Conservation (phyloP, 108 stramenopile genomes). For the Fragilariopsis cylindrus region DNA sequence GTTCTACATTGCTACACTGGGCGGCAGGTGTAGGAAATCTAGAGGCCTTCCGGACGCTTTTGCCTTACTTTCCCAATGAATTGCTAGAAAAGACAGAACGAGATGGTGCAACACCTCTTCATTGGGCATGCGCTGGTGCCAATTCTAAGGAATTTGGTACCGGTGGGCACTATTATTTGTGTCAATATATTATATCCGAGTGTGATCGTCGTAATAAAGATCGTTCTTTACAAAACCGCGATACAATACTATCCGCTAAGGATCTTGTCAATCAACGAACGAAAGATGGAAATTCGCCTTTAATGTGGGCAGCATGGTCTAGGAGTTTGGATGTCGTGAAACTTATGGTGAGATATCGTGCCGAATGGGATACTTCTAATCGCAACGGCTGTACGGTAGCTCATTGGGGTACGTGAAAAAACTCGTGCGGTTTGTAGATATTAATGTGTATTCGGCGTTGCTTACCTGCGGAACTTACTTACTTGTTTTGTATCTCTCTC, state of each 20-base stretch:
- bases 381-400: slow-evolving; percentile 83
- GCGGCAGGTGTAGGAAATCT: slow-evolving; percentile 75
- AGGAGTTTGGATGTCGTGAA: slow-evolving; percentile 72
- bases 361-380: slow-evolving; percentile 54
- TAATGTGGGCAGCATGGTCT: slow-evolving; percentile 90
- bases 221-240: neutral
- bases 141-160: slow-evolving; percentile 75
- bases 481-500: neutral
- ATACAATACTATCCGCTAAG: slow-evolving; percentile 3
- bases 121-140: slow-evolving; percentile 82
- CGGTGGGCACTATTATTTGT: slow-evolving; percentile 66
- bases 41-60: slow-evolving; percentile 48
- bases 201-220: slow-evolving; percentile 1
- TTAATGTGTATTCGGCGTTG: slow-evolving; percentile 17
- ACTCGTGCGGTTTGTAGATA: slow-evolving; percentile 15
- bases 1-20: slow-evolving; percentile 75
- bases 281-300: slow-evolving; percentile 78
- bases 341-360: slow-evolving; percentile 63
- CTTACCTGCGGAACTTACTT: neutral
- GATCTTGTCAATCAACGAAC: slow-evolving; percentile 64
- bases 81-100: slow-evolving; percentile 42
- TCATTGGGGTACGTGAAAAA: slow-evolving; percentile 51
- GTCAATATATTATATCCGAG: slow-evolving; percentile 50
- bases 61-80: slow-evolving; percentile 42
- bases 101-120: slow-evolving; percentile 77